Percentiles rank a stretch among this genome's conserved stretches.
phyloP scores from a whole-genome alignment of 352 stramenopile genomes.

The Phytophthora cajani region DNA sequence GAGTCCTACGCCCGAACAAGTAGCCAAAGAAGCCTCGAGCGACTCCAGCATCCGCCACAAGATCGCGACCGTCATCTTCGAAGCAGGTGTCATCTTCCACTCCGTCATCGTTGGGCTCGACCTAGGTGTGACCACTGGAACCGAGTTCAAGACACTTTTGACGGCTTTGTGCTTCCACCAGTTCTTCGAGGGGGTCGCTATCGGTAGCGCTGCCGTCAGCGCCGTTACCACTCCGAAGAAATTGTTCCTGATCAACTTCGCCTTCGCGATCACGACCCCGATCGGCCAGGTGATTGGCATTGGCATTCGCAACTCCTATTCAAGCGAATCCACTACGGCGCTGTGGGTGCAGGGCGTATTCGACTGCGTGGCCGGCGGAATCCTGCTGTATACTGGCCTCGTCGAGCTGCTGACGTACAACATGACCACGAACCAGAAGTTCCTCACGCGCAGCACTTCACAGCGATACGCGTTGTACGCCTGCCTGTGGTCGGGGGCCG shows the following conservation, averaged over 20 bases:
- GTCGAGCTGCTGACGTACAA: conserved; percentile 76
- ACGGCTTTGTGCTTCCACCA: conserved; percentile 74
- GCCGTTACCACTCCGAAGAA: conserved; percentile 38
- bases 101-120: conserved; percentile 76
- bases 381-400: conserved; percentile 74
- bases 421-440: conserved; percentile 68
- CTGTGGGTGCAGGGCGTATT: conserved; percentile 70
- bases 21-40: not conserved
- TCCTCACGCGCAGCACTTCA: conserved; percentile 34
- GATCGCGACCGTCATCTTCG: conserved; percentile 61
- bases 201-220: conserved; percentile 49
- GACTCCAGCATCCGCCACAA: conserved; percentile 31
- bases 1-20: not conserved
- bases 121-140: conserved; percentile 53
- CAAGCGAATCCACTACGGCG: conserved; percentile 42
- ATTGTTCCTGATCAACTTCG: conserved; percentile 52
- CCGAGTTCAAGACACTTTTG: conserved; percentile 69
- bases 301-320: conserved; percentile 56
- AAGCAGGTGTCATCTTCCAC: conserved; percentile 67
- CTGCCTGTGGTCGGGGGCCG: conserved; percentile 53
- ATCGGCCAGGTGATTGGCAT: conserved; percentile 69
- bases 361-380: conserved; percentile 70
- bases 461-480: conserved; percentile 52
- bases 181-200: conserved; percentile 77
- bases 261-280: conserved; percentile 66